Evolutionary conservation across 352 stramenopile genomes (phyloP), one percentile per base, ranked within the genome.

Genomic region (Phytophthora hybrid): DNA sequence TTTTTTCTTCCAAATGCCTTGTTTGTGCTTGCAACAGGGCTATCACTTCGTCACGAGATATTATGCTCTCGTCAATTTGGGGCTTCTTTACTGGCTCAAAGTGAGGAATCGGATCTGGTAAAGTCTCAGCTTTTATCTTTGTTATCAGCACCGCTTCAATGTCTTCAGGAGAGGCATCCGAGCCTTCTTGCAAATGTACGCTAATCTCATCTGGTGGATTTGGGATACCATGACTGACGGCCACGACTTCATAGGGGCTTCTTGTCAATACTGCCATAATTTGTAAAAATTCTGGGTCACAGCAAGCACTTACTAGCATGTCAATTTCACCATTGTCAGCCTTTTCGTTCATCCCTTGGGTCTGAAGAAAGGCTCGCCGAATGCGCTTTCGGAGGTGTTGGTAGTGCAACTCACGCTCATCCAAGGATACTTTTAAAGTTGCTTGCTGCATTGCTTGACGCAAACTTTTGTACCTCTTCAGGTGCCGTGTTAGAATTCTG

Each of bases 381-480:
- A 71, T 70, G 9, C 69, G 59, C 0, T 62, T 66, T 66, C 76
- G 69, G 47, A 85, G 41, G 8, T 75, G 59, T 44, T 76, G 73
- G 18, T 26, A 82, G 8, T 63, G 69, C 7, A 66, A 41, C 51
- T 83, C 78, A 0, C 37, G 54, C 19, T 78, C 66, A 51, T 83
- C 73, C 31, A 82, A 34, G 4, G 49, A 41, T 49, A 39, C 9
- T 44, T 34, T 44, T 19, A 19, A 37, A 14, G 21, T 3, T 61
- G 67, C 41, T 0, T n/a, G 19, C n/a, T 62, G 73, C 23, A 83
- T 2, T 9, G 29, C 11, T 62, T 67, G 55, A 0, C 73, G 70
- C 18, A 85, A 37, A 29, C 44, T 14, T 46, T 80, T 74, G 64
- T 82, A 85, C 2, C 78, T 39, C 57, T 83, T 83, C 16, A 85